Evolutionary conservation across 305 asterid genomes (phyloP), one percentile per base, ranked within the genome.

Genomic region (Fraxinus dipetala): DNA sequence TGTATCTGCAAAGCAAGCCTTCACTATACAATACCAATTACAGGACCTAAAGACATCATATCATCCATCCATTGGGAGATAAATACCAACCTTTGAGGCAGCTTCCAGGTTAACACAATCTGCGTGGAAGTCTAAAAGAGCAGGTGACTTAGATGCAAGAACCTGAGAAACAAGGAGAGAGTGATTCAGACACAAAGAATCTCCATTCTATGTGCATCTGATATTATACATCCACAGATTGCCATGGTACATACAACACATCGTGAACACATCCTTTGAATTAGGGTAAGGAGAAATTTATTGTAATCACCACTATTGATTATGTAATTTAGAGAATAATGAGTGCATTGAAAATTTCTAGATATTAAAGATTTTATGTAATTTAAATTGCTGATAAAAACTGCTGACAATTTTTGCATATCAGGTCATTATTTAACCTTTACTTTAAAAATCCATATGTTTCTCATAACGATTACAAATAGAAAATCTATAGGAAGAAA

Each of bases 61-160:
- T 56, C 84, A 77, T 40, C 51, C 85, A 78, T 85, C 32, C 59
- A 72, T 65, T 61, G 70, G 69, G 56, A 76, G 82, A 83, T 81
- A 80, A 81, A 82, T 82, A 81, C 70, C 72, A 86, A 96, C 99
- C 99, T 93, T 96, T 65, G 99, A 78, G 75, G 98, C 89, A 88
- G 97, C 88, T 90, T 96, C 99, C 89, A 96, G 88, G 91, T 88
- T 91, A 70, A 85, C 80, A 78, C 94, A 91, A 87, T 91, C 94
- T 78, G 63, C 87, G 85, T 91, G 93, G 72, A 96, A 94, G 87
- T 94, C 92, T 75, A 96, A 76, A 67, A 96, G 97, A 78, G 87
- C 84, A 16, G 97, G 97, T 13, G 90, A 81, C 82, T 85, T 96
- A 20, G 86, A 14, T 14, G 95, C 98, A 84, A 96, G 91, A 80